Percentiles rank a stretch among this genome's conserved stretches.
Conservation (phyloP, 2,329 filamentous ascomycete genomes). For the Cladophialophora carrionii region DNA sequence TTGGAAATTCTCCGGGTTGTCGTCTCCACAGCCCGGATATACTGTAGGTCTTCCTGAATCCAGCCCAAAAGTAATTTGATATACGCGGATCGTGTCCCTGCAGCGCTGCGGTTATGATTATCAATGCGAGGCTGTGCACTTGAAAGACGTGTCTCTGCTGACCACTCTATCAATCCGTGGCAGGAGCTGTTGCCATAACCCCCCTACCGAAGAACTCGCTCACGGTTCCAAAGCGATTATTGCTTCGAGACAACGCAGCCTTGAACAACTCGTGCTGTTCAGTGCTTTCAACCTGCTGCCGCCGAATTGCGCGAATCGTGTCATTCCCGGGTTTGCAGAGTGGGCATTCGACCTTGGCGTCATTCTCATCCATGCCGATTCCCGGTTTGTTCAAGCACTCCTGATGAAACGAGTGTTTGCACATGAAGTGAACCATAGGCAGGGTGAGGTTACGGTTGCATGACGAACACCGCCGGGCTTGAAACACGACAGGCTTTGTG, state of each 20-base stretch:
- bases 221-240: conserved; percentile 77
- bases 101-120: neutral
- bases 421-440: conserved; percentile 92
- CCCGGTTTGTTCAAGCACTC: conserved; percentile 70
- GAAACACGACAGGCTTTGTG: conserved; percentile 83
- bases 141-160: neutral
- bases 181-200: conserved; percentile 65
- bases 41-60: neutral
- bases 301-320: conserved; percentile 83
- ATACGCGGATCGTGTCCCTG: neutral
- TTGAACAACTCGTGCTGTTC: conserved; percentile 88
- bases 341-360: conserved; percentile 77
- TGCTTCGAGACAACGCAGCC: conserved; percentile 73
- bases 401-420: conserved; percentile 96
- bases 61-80: conserved; percentile 12
- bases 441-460: conserved; percentile 80
- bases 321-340: conserved; percentile 82
- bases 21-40: conserved; percentile 8
- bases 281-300: conserved; percentile 82
- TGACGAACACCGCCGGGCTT: conserved; percentile 82
- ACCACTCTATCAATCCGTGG: conserved; percentile 27
- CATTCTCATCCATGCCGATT: conserved; percentile 56
- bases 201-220: conserved; percentile 94
- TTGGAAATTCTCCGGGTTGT: conserved; percentile 8
- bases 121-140: conserved; percentile 6